A percentile compares a stretch with the other conserved stretches of the same genome.
These are phyloP conservation scores for Xylaria sp. DNA, from an alignment of 2,329 filamentous ascomycete genomes.

Conservation along the genomic window DNA sequence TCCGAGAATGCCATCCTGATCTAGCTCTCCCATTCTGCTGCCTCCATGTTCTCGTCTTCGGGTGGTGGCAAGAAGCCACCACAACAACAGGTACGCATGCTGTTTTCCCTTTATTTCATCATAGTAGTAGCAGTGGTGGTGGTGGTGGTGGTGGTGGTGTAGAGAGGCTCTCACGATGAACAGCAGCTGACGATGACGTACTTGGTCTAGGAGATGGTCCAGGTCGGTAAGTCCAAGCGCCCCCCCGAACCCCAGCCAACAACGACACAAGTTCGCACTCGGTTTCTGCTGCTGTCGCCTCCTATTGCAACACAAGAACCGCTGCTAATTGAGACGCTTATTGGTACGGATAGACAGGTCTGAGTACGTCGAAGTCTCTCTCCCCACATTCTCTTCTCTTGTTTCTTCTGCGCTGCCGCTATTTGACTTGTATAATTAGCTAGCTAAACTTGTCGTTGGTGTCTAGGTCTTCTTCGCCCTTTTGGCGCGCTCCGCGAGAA, in stretches of 20 bases:
- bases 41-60: constrained; percentile 71
- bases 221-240: constrained; percentile 80
- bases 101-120: constrained; percentile 19
- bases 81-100: constrained; percentile 73
- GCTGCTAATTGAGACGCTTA: constrained; percentile 23
- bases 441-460: constrained; percentile 38
- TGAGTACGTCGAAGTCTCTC: constrained; percentile 62
- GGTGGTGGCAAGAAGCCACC: constrained; percentile 74
- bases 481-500: constrained; percentile 77
- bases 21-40: constrained; percentile 41
- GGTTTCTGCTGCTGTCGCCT: no score
- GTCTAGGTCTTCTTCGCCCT: constrained; percentile 83
- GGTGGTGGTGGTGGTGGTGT: background rate
- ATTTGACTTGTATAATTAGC: constrained; percentile 16
- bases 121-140: no score
- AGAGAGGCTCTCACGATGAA: constrained; percentile 8
- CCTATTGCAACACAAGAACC: background rate
- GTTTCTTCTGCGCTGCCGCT: background rate
- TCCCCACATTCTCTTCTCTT: background rate
- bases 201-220: constrained; percentile 83
- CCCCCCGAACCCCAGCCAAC: constrained; percentile 6
- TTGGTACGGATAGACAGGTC: constrained; percentile 62
- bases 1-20: constrained; percentile 44
- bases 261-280: background rate
- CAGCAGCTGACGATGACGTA: constrained; percentile 58